Base-by-base conservation (phyloP, 1,284 basidiomycete species). In the Naganishia albida region DNA sequence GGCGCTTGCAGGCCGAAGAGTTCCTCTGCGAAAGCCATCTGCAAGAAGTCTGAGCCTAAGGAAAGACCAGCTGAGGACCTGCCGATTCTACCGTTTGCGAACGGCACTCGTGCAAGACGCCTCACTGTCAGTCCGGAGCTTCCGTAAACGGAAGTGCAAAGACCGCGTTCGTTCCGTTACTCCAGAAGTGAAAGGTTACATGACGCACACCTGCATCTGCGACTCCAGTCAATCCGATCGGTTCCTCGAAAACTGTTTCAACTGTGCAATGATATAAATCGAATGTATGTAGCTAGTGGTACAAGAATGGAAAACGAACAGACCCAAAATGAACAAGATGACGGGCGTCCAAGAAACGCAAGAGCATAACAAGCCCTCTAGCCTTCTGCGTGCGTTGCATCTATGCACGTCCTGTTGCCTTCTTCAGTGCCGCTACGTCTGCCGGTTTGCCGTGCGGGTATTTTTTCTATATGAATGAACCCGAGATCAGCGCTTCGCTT, bases 401-500 rank as follows among this genome's bases (percentile, higher is more conserved):
- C 53, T 55, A 60, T 39, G 57, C 46, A 25, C 57, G 57, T n/a
- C 46, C 57, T 7, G 44, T 65, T 38, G 64, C 44, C 30, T 51
- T 49, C 42, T 63, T 66, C 23, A 62, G 40, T 15, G 62, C 56
- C 2, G 62, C 62, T 1, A 60, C 40, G 44, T 69, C 63, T 39
- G 64, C 49, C 15, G 68, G 68, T 43, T 69, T 70, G 42, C 66
- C 68, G 12, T 70, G 63, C 6, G 66, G 52, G 40, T 68, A 67
- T 25, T 69, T 64, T 34, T 48, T 64, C 52, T 66, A 44, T 16
- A 12, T 18, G 13, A n/a, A 16, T 1, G 20, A 39, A 66, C 25
- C 6, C 1, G 28, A 34, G 4, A 13, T 18, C n/a, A 49, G 30
- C 8, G 25, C 2, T n/a, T 18, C 12, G 25, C n/a, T 54, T 26